Evolutionary conservation across 768 basidiomycete genomes (phyloP), one percentile per base, ranked within the genome.

Genomic region (Russula earlei): DNA sequence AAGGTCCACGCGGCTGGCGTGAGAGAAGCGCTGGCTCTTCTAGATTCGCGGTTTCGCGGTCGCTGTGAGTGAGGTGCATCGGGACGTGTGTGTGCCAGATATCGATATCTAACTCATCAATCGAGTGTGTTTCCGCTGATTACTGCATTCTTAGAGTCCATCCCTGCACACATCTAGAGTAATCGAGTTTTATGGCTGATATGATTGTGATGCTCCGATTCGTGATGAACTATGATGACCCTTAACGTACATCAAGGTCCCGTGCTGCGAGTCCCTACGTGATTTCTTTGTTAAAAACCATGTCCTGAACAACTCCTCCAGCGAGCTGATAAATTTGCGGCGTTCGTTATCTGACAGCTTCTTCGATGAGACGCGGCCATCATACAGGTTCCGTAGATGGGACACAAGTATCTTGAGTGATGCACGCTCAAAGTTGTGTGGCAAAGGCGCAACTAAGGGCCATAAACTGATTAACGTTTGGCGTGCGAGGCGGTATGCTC

Each of bases 1-100:
- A 81, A 85, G 66, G 90, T 91, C 14, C 79, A 80, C 58, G 73
- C 81, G 17, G 84, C 85, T 54, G 85, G 81, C 17, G 85, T 92
- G 27, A 79, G 74, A 49, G 85, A 89, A 60, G 89, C 88, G 6
- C 69, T 91, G 22, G 81, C 83, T 56, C 67, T 91, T 24, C 74
- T 92, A 36, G 88, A 92, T 65, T 67, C 68, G 17, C 69, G 69
- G 50, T 73, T 68, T 34, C 55, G 58, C 60, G 17, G 46, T 36
- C 31, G 8, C 36, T 19, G n/a, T 47, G 17, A 11, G 43, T 14
- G 38, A 45, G 24, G 40, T n/a, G 37, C 11, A 25, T 38, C 46
- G 11, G 22, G n/a, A n/a, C n/a, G n/a, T n/a, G n/a, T 15, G 27
- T 33, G 25, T 29, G 36, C 20, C 38, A 49, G 12, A 29, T 41